These are phyloP conservation scores for Crithidia expoeki DNA, from an alignment of 208 protist species.

Conservation along the genomic window DNA sequence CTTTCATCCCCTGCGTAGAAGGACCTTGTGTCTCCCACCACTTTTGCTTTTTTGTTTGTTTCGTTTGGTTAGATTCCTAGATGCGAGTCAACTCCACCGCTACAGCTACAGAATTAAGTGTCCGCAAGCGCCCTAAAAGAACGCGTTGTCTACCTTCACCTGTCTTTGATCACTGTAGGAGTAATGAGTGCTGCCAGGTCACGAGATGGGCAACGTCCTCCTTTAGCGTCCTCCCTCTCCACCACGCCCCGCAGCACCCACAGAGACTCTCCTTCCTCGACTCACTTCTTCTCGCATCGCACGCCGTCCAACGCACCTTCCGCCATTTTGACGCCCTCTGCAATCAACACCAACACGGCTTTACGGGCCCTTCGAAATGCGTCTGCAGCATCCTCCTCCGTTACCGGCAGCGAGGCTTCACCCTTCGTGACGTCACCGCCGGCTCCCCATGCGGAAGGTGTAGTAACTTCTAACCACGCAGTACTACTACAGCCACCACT, in stretches of 20 bases:
- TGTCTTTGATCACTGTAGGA: too few species aligned
- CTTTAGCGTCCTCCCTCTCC: not conserved
- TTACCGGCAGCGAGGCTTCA: not conserved
- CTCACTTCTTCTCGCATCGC: too few species aligned
- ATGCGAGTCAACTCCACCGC: too few species aligned
- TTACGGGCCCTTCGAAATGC: slow-evolving; percentile 12
- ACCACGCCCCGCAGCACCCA: not conserved
- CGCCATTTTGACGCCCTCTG: slow-evolving; percentile 1
- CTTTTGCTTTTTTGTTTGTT: too few species aligned
- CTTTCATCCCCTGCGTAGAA: too few species aligned
- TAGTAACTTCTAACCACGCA: too few species aligned
- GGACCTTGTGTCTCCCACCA: too few species aligned
- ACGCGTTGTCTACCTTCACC: too few species aligned
- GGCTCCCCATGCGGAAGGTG: too few species aligned
- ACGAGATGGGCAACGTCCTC: slow-evolving; percentile 4
- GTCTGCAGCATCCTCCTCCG: not conserved
- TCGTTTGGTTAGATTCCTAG: too few species aligned
- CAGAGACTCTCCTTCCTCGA: not conserved
- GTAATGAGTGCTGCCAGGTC: not conserved
- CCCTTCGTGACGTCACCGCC: not conserved
- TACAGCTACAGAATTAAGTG: too few species aligned
- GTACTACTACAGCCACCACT: not conserved
- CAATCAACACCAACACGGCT: not conserved
- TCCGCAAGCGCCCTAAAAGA: too few species aligned
- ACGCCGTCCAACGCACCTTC: not conserved